Evolutionary conservation across 2,329 filamentous ascomycete species (phyloP), one percentile per base, ranked within the genome.

Genomic region (Claviceps citrina): DNA sequence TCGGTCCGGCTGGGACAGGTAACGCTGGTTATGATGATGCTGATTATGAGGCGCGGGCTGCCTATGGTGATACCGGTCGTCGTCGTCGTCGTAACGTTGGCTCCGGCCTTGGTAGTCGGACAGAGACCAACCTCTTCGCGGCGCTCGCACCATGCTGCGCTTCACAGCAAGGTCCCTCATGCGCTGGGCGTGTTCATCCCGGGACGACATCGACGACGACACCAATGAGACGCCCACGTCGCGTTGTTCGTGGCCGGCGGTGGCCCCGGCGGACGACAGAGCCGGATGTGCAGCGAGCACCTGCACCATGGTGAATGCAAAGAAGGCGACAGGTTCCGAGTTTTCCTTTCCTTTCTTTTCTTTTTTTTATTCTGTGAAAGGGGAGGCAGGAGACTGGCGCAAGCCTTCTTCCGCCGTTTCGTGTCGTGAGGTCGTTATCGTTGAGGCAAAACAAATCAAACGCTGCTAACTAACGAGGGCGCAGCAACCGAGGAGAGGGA

Each of bases 121-220:
- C 50, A 66, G 59, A 25, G 66, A 67, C 53, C 65, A 66, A 13
- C 67, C 64, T 31, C 67, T 60, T 31, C 64, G 57, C 2, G 67
- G 65, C 6, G 58, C 46, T 36, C 60, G 60, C 48, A 60, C 58
- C 43, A 54, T 43, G 13, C 51, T 54, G 25, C 58, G 57, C 48
- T 59, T 56, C 33, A 54, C 51, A 46, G 50, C 57, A 16, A 62
- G 51, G 40, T 67, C 63, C 41, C 53, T 58, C 41, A 59, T 53
- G 44, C 57, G 59, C 30, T 55, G 52, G 15, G 51, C 51, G 41
- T 66, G 59, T 39, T 69, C 66, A 42, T 69, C 65, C 24, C 59
- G 53, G 35, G 54, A 57, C 51, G 60, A 57, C n/a, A n/a, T n/a
- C n/a, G n/a, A n/a, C n/a, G n/a, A n/a, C n/a, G n/a, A n/a, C n/a